Conservation (phyloP, 2,329 filamentous ascomycete species). For the Stagonosporopsis chrysanthemi region DNA sequence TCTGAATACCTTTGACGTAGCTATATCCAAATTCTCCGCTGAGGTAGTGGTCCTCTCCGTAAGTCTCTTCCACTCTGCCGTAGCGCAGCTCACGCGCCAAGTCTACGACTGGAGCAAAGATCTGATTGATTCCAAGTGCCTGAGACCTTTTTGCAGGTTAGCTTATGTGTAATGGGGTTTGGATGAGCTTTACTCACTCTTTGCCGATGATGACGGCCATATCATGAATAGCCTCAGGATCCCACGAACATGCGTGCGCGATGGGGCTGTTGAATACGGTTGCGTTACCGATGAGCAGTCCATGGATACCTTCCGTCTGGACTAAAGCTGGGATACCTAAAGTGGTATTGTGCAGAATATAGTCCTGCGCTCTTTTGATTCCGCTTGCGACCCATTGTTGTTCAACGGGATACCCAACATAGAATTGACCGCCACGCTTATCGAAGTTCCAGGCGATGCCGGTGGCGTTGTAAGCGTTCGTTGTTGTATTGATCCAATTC, state of each 20-base stretch:
- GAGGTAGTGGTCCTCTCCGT: slow-evolving; percentile 72
- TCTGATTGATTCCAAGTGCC: slow-evolving; percentile 74
- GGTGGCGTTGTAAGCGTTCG: slow-evolving; percentile 70
- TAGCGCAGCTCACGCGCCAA: slow-evolving; percentile 74
- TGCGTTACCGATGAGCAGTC: slow-evolving; percentile 73
- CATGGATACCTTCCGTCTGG: slow-evolving; percentile 78
- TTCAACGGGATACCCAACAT: slow-evolving; percentile 72
- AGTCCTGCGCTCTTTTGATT: slow-evolving; percentile 72
- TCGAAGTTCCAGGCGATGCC: slow-evolving; percentile 73
- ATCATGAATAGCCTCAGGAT: slow-evolving; percentile 68
- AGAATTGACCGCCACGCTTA: slow-evolving; percentile 72
- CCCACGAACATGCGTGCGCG: slow-evolving; percentile 74
- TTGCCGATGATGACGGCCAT: slow-evolving; percentile 72
- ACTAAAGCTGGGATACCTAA: slow-evolving; percentile 74
- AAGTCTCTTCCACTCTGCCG: slow-evolving; percentile 77
- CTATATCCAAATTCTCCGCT: slow-evolving; percentile 72
- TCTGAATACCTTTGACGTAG: slow-evolving; percentile 68
- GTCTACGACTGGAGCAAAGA: slow-evolving; percentile 76
- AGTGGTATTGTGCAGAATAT: slow-evolving; percentile 70
- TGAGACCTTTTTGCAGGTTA: slow-evolving; percentile 49
- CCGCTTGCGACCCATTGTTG: slow-evolving; percentile 70
- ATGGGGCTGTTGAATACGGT: slow-evolving; percentile 84
- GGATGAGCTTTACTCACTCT: slow-evolving; percentile 51
- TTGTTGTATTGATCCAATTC: slow-evolving; percentile 76
- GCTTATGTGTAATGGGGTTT: background rate